These are phyloP conservation scores for Strombidium stylifer DNA, from an alignment of 73 alveolate species.

Conservation along the genomic window DNA sequence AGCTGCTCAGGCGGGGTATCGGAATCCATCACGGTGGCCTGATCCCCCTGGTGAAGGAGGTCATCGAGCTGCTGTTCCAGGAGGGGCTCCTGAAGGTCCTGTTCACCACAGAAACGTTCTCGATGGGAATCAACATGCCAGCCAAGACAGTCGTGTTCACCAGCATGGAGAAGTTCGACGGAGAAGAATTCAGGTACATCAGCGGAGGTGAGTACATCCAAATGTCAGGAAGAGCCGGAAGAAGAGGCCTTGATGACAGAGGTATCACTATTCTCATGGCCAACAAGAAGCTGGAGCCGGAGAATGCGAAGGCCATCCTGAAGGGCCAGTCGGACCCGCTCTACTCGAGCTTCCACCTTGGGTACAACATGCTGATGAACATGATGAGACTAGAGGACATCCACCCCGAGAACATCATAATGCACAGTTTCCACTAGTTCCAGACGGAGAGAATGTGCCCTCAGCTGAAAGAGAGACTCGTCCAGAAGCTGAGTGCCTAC, in stretches of 20 bases:
- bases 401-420: conserved; percentile 95
- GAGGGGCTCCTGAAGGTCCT: conserved; percentile 94
- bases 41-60: conserved; percentile 97
- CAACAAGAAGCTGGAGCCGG: conserved; percentile 97
- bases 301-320: conserved; percentile 96
- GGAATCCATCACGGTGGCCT: conserved; percentile 99
- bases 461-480: conserved; percentile 68
- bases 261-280: conserved; percentile 98
- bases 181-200: conserved; percentile 95
- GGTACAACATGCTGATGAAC: conserved; percentile 97
- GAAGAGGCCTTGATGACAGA: conserved; percentile 99
- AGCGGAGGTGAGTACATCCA: conserved; percentile 99
- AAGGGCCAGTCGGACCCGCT: conserved; percentile 97
- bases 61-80: conserved; percentile 97
- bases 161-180: conserved; percentile 97
- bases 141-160: conserved; percentile 99
- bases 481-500: conserved; percentile 54
- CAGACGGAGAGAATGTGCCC: conserved; percentile 93
- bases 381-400: conserved; percentile 95
- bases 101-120: conserved; percentile 99
- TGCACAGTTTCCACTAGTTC: conserved; percentile 95
- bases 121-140: conserved; percentile 99
- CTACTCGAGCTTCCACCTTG: conserved; percentile 94
- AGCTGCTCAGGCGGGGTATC: conserved; percentile 92
- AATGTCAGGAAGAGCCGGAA: conserved; percentile 99